These are phyloP conservation scores for Sarocladium oryzae DNA, from an alignment of 2,329 filamentous ascomycete genomes.

Conservation along the genomic window DNA sequence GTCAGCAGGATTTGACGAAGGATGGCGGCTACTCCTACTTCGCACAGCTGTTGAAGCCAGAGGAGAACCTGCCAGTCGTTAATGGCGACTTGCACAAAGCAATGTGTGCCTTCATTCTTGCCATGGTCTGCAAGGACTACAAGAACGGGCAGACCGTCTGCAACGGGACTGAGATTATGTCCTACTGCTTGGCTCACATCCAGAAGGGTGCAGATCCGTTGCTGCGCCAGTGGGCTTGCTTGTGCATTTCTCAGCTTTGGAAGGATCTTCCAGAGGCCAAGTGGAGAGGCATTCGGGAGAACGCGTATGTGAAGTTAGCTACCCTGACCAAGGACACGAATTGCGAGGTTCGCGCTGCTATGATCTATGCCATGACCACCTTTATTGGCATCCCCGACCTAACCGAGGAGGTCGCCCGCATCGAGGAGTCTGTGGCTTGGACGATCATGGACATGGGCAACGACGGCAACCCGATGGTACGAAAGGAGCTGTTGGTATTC, in stretches of 20 bases:
- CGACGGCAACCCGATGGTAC: constrained; percentile 89
- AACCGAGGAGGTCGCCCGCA: constrained; percentile 82
- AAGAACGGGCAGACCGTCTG: constrained; percentile 88
- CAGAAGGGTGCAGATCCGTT: constrained; percentile 82
- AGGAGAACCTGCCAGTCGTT: constrained; percentile 73
- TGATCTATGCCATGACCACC: constrained; percentile 87
- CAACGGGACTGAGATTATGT: constrained; percentile 83
- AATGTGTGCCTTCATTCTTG: constrained; percentile 97
- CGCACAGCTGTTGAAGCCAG: constrained; percentile 81
- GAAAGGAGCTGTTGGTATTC: constrained; percentile 89
- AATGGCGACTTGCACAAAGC: constrained; percentile 82
- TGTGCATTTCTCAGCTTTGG: constrained; percentile 95
- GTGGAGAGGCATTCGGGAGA: constrained; percentile 87
- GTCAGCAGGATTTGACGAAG: constrained; percentile 89
- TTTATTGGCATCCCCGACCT: constrained; percentile 91
- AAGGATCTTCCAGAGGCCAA: constrained; percentile 86
- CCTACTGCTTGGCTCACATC: constrained; percentile 77
- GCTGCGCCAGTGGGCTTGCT: constrained; percentile 87
- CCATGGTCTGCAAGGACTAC: constrained; percentile 95
- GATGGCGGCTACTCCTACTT: constrained; percentile 98
- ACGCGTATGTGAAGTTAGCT: constrained; percentile 75
- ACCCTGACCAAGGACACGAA: constrained; percentile 77
- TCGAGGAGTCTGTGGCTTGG: constrained; percentile 86
- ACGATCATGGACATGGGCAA: constrained; percentile 86
- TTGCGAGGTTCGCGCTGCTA: constrained; percentile 87